Evolutionary conservation across 306 rosid genomes (phyloP).

Genomic region (Vachellia pachyceras): DNA sequence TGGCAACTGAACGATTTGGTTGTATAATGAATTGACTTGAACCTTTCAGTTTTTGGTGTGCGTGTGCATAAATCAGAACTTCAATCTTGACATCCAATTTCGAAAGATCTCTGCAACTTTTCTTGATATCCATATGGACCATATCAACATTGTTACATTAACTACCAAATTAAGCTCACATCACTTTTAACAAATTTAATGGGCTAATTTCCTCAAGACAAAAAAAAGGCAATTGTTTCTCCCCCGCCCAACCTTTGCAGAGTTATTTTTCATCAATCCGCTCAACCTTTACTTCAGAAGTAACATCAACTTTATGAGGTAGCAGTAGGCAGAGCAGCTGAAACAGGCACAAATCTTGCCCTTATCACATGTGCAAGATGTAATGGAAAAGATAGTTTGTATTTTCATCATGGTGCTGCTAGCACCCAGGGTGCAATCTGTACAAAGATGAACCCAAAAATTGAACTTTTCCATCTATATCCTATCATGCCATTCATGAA

Average conservation of each 20-base stretch:
- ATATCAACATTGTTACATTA: not conserved
- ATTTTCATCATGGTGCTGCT: not conserved
- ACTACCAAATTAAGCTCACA: not conserved
- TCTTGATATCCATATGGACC: not conserved
- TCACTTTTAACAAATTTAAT: not conserved
- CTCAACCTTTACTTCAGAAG: not conserved
- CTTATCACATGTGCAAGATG: slow-evolving; percentile 14
- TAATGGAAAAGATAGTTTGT: slow-evolving; percentile 1
- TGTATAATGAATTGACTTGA: not conserved
- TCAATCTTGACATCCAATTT: no score
- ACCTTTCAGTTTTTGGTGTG: no score
- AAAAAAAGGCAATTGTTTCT: not conserved
- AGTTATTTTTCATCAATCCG: not conserved
- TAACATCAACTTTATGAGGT: not conserved
- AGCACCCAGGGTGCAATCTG: not conserved
- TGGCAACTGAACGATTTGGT: not conserved
- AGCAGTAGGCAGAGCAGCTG: not conserved
- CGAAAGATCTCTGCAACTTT: not conserved
- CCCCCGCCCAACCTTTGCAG: not conserved
- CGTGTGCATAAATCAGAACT: no score
- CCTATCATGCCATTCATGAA: slow-evolving; percentile 25
- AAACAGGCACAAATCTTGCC: slow-evolving; percentile 15
- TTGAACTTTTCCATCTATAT: not conserved
- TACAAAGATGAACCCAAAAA: not conserved
- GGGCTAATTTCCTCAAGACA: not conserved